Conservation (phyloP, 116 monocot genomes). For the Posidonia oceanica region DNA sequence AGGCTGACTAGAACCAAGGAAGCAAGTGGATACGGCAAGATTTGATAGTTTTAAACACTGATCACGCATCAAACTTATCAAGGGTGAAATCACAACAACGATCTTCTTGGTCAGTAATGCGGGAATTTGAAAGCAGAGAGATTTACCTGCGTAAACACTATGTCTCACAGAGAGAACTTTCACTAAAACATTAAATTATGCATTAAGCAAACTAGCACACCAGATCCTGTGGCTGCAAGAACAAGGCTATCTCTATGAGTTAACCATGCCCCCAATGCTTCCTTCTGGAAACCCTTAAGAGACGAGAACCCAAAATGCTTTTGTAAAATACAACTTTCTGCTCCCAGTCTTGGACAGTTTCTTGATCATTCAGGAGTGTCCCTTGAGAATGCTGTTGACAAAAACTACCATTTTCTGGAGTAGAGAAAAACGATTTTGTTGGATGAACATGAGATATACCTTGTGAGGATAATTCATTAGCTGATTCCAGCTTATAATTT, state of each 20-base stretch:
- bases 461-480: slow-evolving; percentile 10
- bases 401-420: slow-evolving; percentile 12
- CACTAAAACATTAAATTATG: not conserved
- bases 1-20: slow-evolving; percentile 96
- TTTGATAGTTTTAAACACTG: slow-evolving; percentile 87
- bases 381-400: slow-evolving; percentile 6
- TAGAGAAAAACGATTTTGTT: slow-evolving; percentile 4
- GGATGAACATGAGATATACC: slow-evolving; percentile 5
- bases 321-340: slow-evolving; percentile 30
- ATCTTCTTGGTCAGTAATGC: slow-evolving; percentile 71
- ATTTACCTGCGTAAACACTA: slow-evolving; percentile 66
- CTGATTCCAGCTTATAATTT: not conserved
- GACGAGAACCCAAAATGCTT: slow-evolving; percentile 81
- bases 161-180: not conserved
- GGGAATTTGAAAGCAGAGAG: slow-evolving; percentile 95
- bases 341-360: slow-evolving; percentile 29
- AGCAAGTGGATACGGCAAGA: slow-evolving; percentile 87
- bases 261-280: slow-evolving; percentile 74
- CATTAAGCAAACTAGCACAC: slow-evolving; percentile 24
- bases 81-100: slow-evolving; percentile 88
- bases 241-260: slow-evolving; percentile 67
- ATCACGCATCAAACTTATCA: slow-evolving; percentile 99
- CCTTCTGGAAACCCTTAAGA: slow-evolving; percentile 81
- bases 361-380: slow-evolving; percentile 5
- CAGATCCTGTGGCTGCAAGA: slow-evolving; percentile 96